Conservation (phyloP, 2,329 filamentous ascomycete genomes). For the Claviceps spartinae region DNA sequence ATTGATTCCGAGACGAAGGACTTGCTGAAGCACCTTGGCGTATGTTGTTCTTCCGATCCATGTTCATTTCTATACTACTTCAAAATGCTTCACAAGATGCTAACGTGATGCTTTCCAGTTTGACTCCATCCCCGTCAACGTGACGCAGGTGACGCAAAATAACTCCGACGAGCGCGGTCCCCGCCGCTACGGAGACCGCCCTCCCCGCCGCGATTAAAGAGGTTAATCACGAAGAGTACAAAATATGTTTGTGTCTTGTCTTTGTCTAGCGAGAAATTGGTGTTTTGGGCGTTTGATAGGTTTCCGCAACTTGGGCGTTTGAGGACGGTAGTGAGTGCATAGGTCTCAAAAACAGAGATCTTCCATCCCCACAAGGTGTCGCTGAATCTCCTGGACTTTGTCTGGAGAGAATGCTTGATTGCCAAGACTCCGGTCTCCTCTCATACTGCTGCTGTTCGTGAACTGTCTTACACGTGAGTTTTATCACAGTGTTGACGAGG, state of each 20-base stretch:
- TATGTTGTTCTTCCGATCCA: slow-evolving; percentile 42
- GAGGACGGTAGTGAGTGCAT: slow-evolving; percentile 42
- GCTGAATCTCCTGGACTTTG: slow-evolving; percentile 52
- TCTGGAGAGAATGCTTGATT: slow-evolving; percentile 77
- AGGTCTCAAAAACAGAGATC: slow-evolving; percentile 43
- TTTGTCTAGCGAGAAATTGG: slow-evolving; percentile 18
- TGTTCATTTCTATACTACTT: too few relatives aligned
- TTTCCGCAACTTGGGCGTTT: slow-evolving; percentile 40
- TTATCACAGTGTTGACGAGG: not conserved
- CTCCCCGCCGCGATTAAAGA: slow-evolving; percentile 18
- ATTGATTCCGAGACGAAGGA: slow-evolving; percentile 98
- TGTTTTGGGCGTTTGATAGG: slow-evolving; percentile 30
- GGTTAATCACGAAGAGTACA: not conserved
- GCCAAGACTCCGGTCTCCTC: slow-evolving; percentile 39
- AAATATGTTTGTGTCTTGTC: too few relatives aligned
- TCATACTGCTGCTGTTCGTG: not conserved
- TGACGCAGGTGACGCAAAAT: slow-evolving; percentile 78
- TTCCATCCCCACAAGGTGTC: slow-evolving; percentile 66
- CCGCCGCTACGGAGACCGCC: slow-evolving; percentile 61
- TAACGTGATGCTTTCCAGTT: slow-evolving; percentile 47
- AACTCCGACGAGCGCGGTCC: slow-evolving; percentile 68
- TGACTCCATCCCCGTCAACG: slow-evolving; percentile 94
- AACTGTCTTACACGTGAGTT: not conserved
- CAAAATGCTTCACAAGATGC: slow-evolving; percentile 3
- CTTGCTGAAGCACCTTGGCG: slow-evolving; percentile 93